Evolutionary conservation across 2,329 filamentous ascomycete genomes (phyloP), one percentile per base, ranked within the genome.

Genomic region (Phyllosticta ampelicida): DNA sequence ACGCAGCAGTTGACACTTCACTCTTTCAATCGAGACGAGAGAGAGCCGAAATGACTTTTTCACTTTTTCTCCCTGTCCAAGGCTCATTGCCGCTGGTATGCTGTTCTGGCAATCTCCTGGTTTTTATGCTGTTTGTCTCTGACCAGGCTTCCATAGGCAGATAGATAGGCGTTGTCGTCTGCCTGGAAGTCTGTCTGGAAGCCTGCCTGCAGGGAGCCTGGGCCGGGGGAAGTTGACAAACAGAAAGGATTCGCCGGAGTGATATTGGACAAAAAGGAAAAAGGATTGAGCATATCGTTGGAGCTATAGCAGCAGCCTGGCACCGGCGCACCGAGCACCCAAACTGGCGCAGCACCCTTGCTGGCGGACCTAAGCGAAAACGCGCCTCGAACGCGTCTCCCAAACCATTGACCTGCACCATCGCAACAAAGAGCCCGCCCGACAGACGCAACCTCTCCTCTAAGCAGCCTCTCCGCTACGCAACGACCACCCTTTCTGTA

Each of bases 361-460:
- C 36, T 44, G 54, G 28, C 54, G 54, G 30, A 51, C 49, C 55
- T 57, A 57, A 57, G 55, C 55, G 55, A 57, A 28, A 23, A 48
- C 55, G 55, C 55, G 55, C 55, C 55, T 52, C 30, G 36, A 30
- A 57, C 55, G 55, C 55, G 55, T 57, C 55, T 57, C 52, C 55
- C 54, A 50, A 57, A 48, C 29, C 55, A 48, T 48, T n/a, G 19
- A 56, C 49, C 23, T 26, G 23, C 23, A 26, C 23, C 23, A 26
- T 26, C 55, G 29, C 13, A 44, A 36, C 55, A 52, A 57, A 51
- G 10, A n/a, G 18, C 48, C 21, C 29, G 49, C 36, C 19, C 44
- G 52, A 29, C 55, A 54, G 13, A 44, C 9, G 28, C 16, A 48
- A n/a, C 11, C 20, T 16, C 26, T 23, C n/a, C 18, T 6, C 19